phyloP scores from a whole-genome alignment of 495 filamentous ascomycete genomes.

The Mytilinidion resinicola region DNA sequence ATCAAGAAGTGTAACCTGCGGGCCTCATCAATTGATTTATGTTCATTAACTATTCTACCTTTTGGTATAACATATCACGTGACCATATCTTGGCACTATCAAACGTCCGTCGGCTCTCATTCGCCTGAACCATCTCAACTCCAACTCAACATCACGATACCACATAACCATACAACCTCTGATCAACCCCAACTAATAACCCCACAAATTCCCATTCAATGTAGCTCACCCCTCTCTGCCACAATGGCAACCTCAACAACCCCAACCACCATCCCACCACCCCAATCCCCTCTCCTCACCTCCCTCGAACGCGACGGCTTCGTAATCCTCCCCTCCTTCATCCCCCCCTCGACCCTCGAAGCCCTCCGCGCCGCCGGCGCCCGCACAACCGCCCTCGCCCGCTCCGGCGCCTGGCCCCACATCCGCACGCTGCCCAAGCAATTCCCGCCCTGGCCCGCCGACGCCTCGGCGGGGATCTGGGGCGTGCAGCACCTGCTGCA shows the following conservation, averaged over 20 bases:
- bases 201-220: no score
- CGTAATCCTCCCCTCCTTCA: constrained; percentile 42
- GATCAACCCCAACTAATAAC: no score
- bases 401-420: constrained; percentile 63
- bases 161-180: no score
- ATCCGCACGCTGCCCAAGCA: constrained; percentile 79
- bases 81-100: no score
- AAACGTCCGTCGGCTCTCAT: no score
- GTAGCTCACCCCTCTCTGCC: neutral
- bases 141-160: no score
- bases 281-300: constrained; percentile 15
- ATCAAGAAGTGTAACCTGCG: no score
- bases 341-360: constrained; percentile 39
- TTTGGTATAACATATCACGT: no score
- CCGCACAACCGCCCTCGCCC: constrained; percentile 50
- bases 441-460: constrained; percentile 71
- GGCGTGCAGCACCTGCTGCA: constrained; percentile 79
- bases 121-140: no score
- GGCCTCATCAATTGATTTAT: no score
- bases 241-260: neutral
- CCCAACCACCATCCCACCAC: constrained; percentile 6
- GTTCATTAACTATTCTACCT: no score
- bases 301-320: constrained; percentile 35
- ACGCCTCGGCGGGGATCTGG: constrained; percentile 62
- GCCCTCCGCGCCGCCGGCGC: constrained; percentile 51